Base-by-base conservation (phyloP, 805 yeast species). In the Lipomyces yamanashiensis region DNA sequence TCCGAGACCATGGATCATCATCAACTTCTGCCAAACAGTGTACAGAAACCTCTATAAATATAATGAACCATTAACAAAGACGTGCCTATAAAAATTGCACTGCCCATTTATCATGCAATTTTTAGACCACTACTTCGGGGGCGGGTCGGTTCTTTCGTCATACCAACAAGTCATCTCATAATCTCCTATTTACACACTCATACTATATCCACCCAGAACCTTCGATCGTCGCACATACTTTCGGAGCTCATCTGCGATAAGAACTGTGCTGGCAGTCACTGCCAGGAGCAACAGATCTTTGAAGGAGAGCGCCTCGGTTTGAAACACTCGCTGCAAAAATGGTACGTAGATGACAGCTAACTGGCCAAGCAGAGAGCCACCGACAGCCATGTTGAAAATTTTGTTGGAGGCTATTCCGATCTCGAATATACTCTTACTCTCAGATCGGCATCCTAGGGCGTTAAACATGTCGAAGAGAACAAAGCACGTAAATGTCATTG, bases 401-500 rank as follows among this genome's bases (percentile, higher is more conserved):
- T 82, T 84, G 78, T 95, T 95, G 7, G 83, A 81, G 70, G 83
- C 80, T 67, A 90, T 70, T 0, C 99, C 99, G 53, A 93, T 71
- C 73, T 89, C 88, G 72, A 92, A 89, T 17, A 89, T 84, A 1
- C 96, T 89, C 74, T 90, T 92, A 51, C 90, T 82, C 63, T 88
- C 83, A 67, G 96, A 96, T 72, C 98, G 90, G 76, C 98, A 93
- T 15, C 96, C 81, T 69, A 95, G 80, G 0, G 99, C 99, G 76
- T 92, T 95, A 80, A 95, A 95, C 96, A 95, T 89, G 76, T 95
- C 99, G 73, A 87, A 95, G 61, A 93, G 80, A 10, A 95, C 99
- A 78, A 95, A 95, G 74, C 98, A 90, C 0, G 98, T 95, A 74
- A 95, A 95, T 0, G 99, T 93, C 99, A 95, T 95, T 1, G 99